Percentiles rank a stretch among this genome's conserved stretches.
phyloP scores from a whole-genome alignment of 306 rosid genomes.

The Dalbergia oliveri region DNA sequence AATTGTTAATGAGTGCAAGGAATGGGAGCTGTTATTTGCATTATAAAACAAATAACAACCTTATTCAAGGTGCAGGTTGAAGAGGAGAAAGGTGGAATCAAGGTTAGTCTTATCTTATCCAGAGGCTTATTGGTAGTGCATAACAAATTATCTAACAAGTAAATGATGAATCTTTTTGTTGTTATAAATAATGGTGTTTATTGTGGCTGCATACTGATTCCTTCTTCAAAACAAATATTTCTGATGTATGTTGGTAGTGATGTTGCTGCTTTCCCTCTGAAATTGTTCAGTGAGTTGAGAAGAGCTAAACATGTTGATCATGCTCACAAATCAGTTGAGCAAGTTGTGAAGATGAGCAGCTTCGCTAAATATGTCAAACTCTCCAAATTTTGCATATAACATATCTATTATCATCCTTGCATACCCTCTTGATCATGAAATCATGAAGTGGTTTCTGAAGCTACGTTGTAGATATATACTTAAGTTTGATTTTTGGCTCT shows the following conservation, averaged over 20 bases:
- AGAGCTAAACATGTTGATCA: slow-evolving; percentile 86
- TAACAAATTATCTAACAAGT: neutral
- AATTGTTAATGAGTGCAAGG: no score
- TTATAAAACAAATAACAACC: slow-evolving; percentile 29
- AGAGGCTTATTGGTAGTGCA: slow-evolving; percentile 10
- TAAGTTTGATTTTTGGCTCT: no score
- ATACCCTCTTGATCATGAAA: no score
- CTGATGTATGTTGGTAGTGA: slow-evolving; percentile 98
- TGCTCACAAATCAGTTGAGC: slow-evolving; percentile 87
- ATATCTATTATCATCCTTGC: no score
- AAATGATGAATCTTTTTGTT: slow-evolving; percentile 17
- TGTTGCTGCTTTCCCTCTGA: slow-evolving; percentile 93
- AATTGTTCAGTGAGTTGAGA: slow-evolving; percentile 71
- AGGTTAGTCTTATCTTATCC: slow-evolving; percentile 63
- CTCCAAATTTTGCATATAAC: no score
- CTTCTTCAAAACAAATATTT: slow-evolving; percentile 80
- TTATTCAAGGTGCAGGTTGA: slow-evolving; percentile 95
- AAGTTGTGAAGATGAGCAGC: slow-evolving; percentile 76
- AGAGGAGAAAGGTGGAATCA: slow-evolving; percentile 93
- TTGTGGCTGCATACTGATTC: slow-evolving; percentile 76
- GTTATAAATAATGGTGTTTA: slow-evolving; percentile 26
- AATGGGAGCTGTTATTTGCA: no score
- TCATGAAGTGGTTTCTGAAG: no score
- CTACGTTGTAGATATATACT: no score
- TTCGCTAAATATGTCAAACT: no score